Base-by-base conservation (phyloP, 1,139 yeast species). In the Sugiyamaella sp. region DNA sequence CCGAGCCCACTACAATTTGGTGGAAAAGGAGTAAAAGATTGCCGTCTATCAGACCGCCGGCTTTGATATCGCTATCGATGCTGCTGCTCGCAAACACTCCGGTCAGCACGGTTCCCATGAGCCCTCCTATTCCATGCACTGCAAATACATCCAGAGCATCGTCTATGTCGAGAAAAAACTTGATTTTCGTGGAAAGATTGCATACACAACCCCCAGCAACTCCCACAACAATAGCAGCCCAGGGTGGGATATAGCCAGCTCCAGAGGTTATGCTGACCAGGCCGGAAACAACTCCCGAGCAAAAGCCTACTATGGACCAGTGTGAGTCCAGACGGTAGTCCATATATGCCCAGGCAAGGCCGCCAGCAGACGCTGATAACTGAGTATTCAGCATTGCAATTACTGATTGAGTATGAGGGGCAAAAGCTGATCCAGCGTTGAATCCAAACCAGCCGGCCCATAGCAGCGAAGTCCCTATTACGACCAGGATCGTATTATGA, bases 401-500 rank as follows among this genome's bases (percentile, higher is more conserved):
- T 65, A 76, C 69, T 1, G 81, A 75, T 55, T 73, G 70, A 47
- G 74, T 62, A 64, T 82, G 73, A 57, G 86, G 85, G 49, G 79
- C 78, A 25, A 80, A 77, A 58, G 91, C 84, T 4, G 95, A 83
- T 43, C 91, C 89, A 12, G 95, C 89, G 67, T 89, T 89, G 77
- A 89, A 89, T 33, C 93, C 89, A 56, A 89, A 75, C 97, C 97
- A 89, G 9, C 97, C 96, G 56, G 85, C 80, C 75, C 85, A 83
- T 66, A 76, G 64, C 49, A 79, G 68, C 14, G 77, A 69, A 0
- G 87, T 79, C 14, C 89, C 89, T 22, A 82, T 62, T 0, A 83
- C 72, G 21, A 84, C 80, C 45, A 67, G 52, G 8, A 64, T 41
- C 3, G 67, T 57, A 27, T 66, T 66, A 47, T 60, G 63, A n/a